Evolutionary conservation across 2,329 filamentous ascomycete species (phyloP), one percentile per base, ranked within the genome.

Genomic region (Fusarium armeniacum): DNA sequence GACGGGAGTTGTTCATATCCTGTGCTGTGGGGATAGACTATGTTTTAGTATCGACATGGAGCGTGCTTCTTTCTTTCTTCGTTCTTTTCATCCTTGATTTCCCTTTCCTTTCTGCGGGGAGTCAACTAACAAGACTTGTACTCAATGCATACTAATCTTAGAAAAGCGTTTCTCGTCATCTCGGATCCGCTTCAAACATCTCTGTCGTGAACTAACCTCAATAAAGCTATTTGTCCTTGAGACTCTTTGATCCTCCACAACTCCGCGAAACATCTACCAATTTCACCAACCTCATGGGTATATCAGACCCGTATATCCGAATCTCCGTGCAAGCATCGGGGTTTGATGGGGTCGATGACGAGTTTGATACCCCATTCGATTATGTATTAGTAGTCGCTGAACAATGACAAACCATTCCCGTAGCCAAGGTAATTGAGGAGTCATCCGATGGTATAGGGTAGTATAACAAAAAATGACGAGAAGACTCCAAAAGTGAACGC

Each of bases 211-310:
- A 22, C 50, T 35, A 43, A 56, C 26, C 38, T 58, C 52, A 10
- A 57, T 45, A 5, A 59, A 69, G 1, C 22, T 45, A 40, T 51
- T 28, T 11, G 24, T 44, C 6, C 44, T 51, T 2, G 52, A 64
- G 8, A 53, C 38, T 35, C 9, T 44, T 47, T 24, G 60, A 65
- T 15, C 60, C 62, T 28, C 61, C 49, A 6, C 58, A 38, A 9
- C 67, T 65, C 28, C 67, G 80, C 54, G 58, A 83, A 44, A 80
- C 73, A 8, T 79, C 69, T 24, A 79, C 76, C 5, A 81, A 62
- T 26, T 75, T 73, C 32, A 78, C 79, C n/a, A 81, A 65, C 1
- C 20, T 22, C 36, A 40, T 40, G 12, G n/a, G 36, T n/a, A 8
- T 8, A 5, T n/a, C 22, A 40, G 2, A 13, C n/a, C 36, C n/a